Percentiles rank a stretch among this genome's conserved stretches.
These are phyloP conservation scores for Phytopythium montanum DNA, from an alignment of 352 stramenopile species.

Conservation along the genomic window DNA sequence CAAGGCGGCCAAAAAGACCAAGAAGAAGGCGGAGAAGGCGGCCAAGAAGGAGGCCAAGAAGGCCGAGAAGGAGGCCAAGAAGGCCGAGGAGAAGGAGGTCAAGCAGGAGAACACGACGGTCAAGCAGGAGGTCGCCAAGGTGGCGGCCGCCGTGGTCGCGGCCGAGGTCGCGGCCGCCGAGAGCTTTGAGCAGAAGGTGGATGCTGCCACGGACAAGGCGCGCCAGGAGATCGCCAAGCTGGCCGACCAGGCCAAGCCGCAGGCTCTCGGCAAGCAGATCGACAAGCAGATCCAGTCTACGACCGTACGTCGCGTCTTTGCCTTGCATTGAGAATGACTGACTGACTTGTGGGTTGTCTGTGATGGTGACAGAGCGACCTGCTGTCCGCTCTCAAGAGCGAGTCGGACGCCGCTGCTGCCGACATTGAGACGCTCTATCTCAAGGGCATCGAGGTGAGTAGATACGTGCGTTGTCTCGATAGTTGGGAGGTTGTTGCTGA, in stretches of 20 bases:
- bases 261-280: slow-evolving; percentile 38
- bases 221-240: slow-evolving; percentile 62
- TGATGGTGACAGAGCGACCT: slow-evolving; percentile 45
- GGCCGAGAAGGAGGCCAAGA: slow-evolving; percentile 24
- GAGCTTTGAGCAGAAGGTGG: slow-evolving; percentile 58
- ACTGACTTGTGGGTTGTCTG: not conserved
- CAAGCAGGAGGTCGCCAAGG: slow-evolving; percentile 33
- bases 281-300: slow-evolving; percentile 67
- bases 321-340: not conserved
- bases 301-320: slow-evolving; percentile 29
- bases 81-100: slow-evolving; percentile 31
- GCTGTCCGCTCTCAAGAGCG: slow-evolving; percentile 52
- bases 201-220: slow-evolving; percentile 53
- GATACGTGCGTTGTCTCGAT: not conserved
- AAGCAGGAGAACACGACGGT: slow-evolving; percentile 27
- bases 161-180: slow-evolving; percentile 21
- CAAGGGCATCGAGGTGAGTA: slow-evolving; percentile 53
- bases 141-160: slow-evolving; percentile 16
- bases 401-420: slow-evolving; percentile 45
- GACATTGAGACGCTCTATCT: slow-evolving; percentile 80
- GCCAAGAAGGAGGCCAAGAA: slow-evolving; percentile 28
- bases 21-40: slow-evolving; percentile 22
- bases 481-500: not conserved
- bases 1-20: slow-evolving; percentile 16
- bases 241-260: slow-evolving; percentile 38